phyloP scores from a whole-genome alignment of 2,329 filamentous ascomycete species.

The Graphium sp. region DNA sequence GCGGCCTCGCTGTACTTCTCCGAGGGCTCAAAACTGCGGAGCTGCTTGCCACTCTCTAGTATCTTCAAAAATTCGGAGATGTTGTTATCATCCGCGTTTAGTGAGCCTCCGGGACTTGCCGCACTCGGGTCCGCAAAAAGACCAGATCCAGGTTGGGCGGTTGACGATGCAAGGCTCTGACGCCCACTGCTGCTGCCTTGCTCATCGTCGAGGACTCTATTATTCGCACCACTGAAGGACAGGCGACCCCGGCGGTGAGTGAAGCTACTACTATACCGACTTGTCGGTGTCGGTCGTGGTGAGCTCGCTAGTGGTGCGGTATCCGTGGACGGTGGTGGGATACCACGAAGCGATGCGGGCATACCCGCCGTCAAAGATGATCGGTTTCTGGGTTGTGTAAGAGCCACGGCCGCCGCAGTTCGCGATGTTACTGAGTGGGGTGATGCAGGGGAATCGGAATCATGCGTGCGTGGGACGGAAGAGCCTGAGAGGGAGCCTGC shows the following conservation, averaged over 20 bases:
- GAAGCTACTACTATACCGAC: constrained; percentile 87
- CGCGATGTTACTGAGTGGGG: constrained; percentile 25
- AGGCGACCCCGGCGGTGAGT: constrained; percentile 65
- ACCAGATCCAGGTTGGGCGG: constrained; percentile 59
- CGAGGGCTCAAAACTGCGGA: constrained; percentile 57
- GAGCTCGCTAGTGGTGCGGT: constrained; percentile 52
- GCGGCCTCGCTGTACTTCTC: constrained; percentile 47
- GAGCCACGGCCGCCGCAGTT: constrained; percentile 3
- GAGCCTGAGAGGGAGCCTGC: constrained; percentile 87
- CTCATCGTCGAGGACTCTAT: constrained; percentile 51
- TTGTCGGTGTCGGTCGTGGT: constrained; percentile 61
- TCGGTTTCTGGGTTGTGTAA: constrained; percentile 31
- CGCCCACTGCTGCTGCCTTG: constrained; percentile 68
- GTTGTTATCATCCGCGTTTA: constrained; percentile 70
- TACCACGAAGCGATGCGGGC: constrained; percentile 54
- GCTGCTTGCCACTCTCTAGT: constrained; percentile 74
- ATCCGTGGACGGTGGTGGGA: constrained; percentile 42
- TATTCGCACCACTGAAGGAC: constrained; percentile 60
- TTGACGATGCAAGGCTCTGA: constrained; percentile 55
- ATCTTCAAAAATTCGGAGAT: constrained; percentile 87
- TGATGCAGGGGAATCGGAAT: constrained; percentile 35
- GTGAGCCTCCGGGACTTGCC: constrained; percentile 48
- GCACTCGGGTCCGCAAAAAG: constrained; percentile 55
- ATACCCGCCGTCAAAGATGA: constrained; percentile 61
- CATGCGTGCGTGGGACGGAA: constrained; percentile 36